phyloP scores from a whole-genome alignment of 306 rosid species.

The Acmispon strigosus region DNA sequence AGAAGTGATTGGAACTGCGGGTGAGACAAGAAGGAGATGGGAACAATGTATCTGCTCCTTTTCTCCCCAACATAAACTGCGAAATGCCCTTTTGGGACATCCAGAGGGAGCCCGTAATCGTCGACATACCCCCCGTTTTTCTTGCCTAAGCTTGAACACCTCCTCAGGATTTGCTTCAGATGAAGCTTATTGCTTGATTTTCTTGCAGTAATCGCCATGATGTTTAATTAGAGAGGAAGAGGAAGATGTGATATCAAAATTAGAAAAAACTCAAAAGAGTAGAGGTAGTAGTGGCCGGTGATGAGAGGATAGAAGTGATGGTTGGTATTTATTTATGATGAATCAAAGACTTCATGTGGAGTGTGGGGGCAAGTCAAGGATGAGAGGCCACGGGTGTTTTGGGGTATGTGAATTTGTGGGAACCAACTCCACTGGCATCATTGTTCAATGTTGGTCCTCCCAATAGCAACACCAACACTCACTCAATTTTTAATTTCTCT shows the following conservation, averaged over 20 bases:
- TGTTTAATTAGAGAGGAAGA: constrained; percentile 7
- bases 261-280: no score
- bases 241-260: background rate
- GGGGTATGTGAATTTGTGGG: constrained; percentile 52
- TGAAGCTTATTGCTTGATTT: constrained; percentile 57
- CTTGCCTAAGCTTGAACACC: constrained; percentile 74
- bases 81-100: constrained; percentile 92
- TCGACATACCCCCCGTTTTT: constrained; percentile 32
- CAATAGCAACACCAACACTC: constrained; percentile 25
- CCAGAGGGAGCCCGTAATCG: constrained; percentile 49
- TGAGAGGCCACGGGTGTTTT: constrained; percentile 49
- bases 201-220: constrained; percentile 64
- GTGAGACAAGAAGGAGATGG: constrained; percentile 72
- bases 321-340: constrained; percentile 61
- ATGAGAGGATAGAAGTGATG: background rate
- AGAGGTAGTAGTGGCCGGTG: background rate
- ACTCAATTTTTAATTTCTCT: constrained; percentile 12
- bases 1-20: constrained; percentile 78
- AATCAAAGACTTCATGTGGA: background rate
- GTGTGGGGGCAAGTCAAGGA: background rate
- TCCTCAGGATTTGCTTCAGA: constrained; percentile 69
- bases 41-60: constrained; percentile 76
- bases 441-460: constrained; percentile 37
- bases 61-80: constrained; percentile 85
- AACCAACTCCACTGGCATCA: constrained; percentile 41